Conservation (phyloP, 345 rosid genomes). For the Limnanthes douglasii region DNA sequence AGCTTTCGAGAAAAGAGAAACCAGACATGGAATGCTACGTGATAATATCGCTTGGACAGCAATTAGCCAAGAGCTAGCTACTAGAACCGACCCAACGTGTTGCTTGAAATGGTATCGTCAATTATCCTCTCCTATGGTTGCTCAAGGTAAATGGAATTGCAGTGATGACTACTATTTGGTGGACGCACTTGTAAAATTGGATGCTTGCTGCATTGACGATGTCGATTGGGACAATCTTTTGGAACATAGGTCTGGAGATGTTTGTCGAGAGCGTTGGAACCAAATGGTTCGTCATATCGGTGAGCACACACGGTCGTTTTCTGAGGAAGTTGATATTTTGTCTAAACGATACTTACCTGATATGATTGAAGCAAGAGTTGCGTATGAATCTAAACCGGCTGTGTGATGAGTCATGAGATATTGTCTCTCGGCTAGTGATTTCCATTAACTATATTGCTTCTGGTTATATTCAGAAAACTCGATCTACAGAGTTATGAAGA, state of each 20-base stretch:
- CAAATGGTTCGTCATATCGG: conserved; percentile 59
- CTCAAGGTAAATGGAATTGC: conserved; percentile 50
- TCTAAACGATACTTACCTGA: conserved; percentile 41
- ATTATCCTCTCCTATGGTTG: conserved; percentile 49
- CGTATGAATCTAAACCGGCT: conserved; percentile 30
- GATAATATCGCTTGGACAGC: conserved; percentile 70
- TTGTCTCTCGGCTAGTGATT: no score
- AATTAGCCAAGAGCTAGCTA: conserved; percentile 33
- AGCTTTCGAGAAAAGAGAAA: conserved; percentile 25
- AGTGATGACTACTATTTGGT: conserved; percentile 54
- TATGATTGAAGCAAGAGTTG: conserved; percentile 47
- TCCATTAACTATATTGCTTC: no score
- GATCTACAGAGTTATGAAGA: no score
- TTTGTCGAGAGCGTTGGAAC: conserved; percentile 51
- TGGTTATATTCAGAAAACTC: no score
- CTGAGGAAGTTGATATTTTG: conserved; percentile 48
- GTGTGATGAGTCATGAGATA: no score
- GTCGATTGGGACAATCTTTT: conserved; percentile 73
- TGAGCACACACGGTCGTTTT: conserved; percentile 24
- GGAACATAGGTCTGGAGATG: conserved; percentile 41
- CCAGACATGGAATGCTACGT: conserved; percentile 55
- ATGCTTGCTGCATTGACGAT: conserved; percentile 66
- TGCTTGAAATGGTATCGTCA: conserved; percentile 53
- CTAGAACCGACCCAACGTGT: conserved; percentile 24
- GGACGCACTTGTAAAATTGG: conserved; percentile 33